A percentile compares a stretch with the other conserved stretches of the same genome.
Conservation (phyloP, 2,329 filamentous ascomycete genomes). For the Phialophora tarda region DNA sequence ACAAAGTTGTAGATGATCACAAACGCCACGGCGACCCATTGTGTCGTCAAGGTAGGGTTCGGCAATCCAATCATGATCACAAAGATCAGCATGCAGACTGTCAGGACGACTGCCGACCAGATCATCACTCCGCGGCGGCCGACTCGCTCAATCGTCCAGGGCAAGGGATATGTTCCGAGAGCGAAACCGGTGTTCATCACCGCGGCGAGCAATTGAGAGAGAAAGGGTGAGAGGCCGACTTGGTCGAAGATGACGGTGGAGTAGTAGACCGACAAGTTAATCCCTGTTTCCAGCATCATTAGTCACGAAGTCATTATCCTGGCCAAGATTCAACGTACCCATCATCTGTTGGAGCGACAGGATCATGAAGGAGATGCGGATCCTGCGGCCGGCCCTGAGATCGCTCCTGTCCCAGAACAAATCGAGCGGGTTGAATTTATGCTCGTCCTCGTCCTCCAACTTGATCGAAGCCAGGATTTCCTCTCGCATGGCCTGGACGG, state of each 20-base stretch:
- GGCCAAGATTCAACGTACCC: slow-evolving; percentile 25
- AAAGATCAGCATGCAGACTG: slow-evolving; percentile 30
- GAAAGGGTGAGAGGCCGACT: slow-evolving; percentile 28
- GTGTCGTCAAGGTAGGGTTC: slow-evolving; percentile 25
- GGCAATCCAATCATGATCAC: slow-evolving; percentile 35
- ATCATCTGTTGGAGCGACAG: slow-evolving; percentile 42
- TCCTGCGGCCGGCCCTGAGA: slow-evolving; percentile 46
- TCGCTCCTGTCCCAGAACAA: slow-evolving; percentile 46
- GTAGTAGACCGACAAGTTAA: slow-evolving; percentile 42
- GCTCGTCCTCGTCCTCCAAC: slow-evolving; percentile 33
- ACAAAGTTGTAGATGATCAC: slow-evolving; percentile 30
- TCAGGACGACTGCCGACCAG: slow-evolving; percentile 30
- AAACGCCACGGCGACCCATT: slow-evolving; percentile 28
- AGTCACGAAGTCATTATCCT: background rate
- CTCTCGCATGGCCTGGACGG: slow-evolving; percentile 34
- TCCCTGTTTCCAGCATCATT: slow-evolving; percentile 26
- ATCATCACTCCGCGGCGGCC: slow-evolving; percentile 30
- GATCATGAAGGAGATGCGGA: slow-evolving; percentile 48
- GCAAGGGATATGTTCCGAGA: slow-evolving; percentile 24
- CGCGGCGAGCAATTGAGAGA: slow-evolving; percentile 30
- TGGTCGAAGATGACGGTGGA: slow-evolving; percentile 33
- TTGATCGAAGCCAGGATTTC: slow-evolving; percentile 40
- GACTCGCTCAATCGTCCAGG: slow-evolving; percentile 29
- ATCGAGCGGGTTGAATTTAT: slow-evolving; percentile 41
- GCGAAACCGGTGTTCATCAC: slow-evolving; percentile 35